A percentile compares a stretch with the other conserved stretches of the same genome.
phyloP scores from a whole-genome alignment of 2,329 filamentous ascomycete genomes.

The Aureobasidium sp. region DNA sequence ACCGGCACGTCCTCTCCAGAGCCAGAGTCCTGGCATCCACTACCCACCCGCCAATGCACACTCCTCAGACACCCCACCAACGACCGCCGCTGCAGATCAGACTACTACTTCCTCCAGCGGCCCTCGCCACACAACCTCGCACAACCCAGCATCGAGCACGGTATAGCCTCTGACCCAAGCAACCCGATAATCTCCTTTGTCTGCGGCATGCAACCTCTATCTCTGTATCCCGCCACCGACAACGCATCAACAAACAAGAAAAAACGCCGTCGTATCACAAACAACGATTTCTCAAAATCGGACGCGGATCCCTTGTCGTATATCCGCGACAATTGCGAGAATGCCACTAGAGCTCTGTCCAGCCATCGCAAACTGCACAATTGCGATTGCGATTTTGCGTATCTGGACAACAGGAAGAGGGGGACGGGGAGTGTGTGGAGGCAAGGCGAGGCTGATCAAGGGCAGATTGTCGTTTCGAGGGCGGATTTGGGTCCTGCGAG shows the following conservation, averaged over 20 bases:
- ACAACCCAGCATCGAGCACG: constrained; percentile 4
- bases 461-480: background rate
- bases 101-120: background rate
- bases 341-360: background rate
- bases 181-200: background rate
- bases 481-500: background rate
- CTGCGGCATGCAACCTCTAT: background rate
- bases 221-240: background rate
- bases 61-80: constrained; percentile 1
- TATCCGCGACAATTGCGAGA: constrained; percentile 6
- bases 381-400: constrained; percentile 12
- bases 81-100: background rate
- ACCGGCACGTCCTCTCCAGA: background rate
- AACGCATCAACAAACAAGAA: background rate
- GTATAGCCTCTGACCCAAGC: background rate
- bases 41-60: background rate
- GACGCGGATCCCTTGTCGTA: background rate
- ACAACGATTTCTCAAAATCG: background rate
- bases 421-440: background rate
- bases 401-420: background rate
- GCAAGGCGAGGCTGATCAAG: background rate
- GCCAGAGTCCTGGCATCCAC: background rate
- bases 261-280: constrained; percentile 9
- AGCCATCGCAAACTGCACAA: constrained; percentile 3
- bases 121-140: background rate